Conservation (phyloP, 2,329 filamentous ascomycete genomes). For the Fusarium cyanostomum region DNA sequence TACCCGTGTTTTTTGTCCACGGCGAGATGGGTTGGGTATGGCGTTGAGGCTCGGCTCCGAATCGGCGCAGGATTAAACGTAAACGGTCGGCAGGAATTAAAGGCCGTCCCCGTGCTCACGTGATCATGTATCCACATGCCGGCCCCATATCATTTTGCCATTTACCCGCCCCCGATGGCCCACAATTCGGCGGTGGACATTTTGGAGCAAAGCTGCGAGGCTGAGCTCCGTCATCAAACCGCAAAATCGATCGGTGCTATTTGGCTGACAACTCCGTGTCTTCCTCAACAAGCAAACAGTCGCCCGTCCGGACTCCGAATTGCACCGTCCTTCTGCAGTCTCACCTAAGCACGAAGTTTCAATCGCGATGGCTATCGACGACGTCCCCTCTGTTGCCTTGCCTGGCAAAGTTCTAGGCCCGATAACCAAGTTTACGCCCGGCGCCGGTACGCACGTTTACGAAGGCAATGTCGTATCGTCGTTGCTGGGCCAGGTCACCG, state of each 20-base stretch:
- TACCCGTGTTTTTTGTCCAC: background rate
- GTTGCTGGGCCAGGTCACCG: slow-evolving; percentile 75
- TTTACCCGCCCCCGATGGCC: slow-evolving; percentile 18
- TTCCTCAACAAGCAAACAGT: slow-evolving; percentile 18
- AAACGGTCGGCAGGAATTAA: slow-evolving; percentile 41
- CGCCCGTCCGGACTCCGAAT: slow-evolving; percentile 8
- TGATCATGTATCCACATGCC: slow-evolving; percentile 13
- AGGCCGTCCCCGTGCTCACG: slow-evolving; percentile 24
- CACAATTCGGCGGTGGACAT: slow-evolving; percentile 15
- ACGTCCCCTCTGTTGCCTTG: slow-evolving; percentile 68
- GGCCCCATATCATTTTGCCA: slow-evolving; percentile 19
- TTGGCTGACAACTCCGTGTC: slow-evolving; percentile 12
- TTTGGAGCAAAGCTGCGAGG: slow-evolving; percentile 18
- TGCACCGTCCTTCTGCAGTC: slow-evolving; percentile 2
- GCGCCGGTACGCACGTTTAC: slow-evolving; percentile 85
- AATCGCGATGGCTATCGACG: slow-evolving; percentile 45
- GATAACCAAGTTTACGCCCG: slow-evolving; percentile 72
- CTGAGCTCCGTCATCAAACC: slow-evolving; percentile 25
- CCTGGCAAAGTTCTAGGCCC: slow-evolving; percentile 85
- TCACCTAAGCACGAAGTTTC: slow-evolving; percentile 23
- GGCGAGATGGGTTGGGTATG: background rate
- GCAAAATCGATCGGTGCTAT: slow-evolving; percentile 1
- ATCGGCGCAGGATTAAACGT: slow-evolving; percentile 21
- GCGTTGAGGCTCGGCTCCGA: slow-evolving; percentile 30
- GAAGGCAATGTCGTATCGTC: slow-evolving; percentile 81